phyloP scores from a whole-genome alignment of 768 basidiomycete genomes.

The Serendipita sp. region DNA sequence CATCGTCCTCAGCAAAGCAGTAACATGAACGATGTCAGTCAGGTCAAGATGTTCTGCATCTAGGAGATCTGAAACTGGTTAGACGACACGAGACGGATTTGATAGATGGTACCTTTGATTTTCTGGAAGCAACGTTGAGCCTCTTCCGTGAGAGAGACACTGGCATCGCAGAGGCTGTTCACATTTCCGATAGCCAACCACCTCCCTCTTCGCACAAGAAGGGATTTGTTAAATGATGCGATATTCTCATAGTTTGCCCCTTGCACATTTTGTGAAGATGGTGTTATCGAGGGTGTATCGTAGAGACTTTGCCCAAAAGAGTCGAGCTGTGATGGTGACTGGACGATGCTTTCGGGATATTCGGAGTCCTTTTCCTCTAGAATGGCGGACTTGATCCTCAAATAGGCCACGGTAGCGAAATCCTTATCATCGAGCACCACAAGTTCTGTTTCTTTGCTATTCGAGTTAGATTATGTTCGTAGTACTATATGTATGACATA shows the following conservation, averaged over 20 bases:
- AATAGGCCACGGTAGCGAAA: constrained; percentile 82
- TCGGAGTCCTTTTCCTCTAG: constrained; percentile 38
- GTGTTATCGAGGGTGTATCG: too few species aligned
- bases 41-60: constrained; percentile 32
- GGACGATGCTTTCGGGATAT: background rate
- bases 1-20: constrained; percentile 70
- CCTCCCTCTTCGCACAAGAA: constrained; percentile 21
- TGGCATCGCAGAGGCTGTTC: constrained; percentile 18
- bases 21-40: constrained; percentile 57
- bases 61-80: constrained; percentile 36
- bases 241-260: too few species aligned
- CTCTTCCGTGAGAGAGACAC: constrained; percentile 49
- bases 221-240: too few species aligned
- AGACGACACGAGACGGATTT: background rate
- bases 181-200: constrained; percentile 63
- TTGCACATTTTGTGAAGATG: too few species aligned
- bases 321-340: background rate
- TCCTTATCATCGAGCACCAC: constrained; percentile 68
- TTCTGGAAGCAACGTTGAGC: constrained; percentile 49
- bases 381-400: constrained; percentile 57
- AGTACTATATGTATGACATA: constrained; percentile 25
- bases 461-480: background rate
- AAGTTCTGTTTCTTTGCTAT: constrained; percentile 46
- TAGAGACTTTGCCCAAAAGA: background rate
- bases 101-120: constrained; percentile 37